Conservation (phyloP, 139 green algal genomes). For the Nannochloris sp. region DNA sequence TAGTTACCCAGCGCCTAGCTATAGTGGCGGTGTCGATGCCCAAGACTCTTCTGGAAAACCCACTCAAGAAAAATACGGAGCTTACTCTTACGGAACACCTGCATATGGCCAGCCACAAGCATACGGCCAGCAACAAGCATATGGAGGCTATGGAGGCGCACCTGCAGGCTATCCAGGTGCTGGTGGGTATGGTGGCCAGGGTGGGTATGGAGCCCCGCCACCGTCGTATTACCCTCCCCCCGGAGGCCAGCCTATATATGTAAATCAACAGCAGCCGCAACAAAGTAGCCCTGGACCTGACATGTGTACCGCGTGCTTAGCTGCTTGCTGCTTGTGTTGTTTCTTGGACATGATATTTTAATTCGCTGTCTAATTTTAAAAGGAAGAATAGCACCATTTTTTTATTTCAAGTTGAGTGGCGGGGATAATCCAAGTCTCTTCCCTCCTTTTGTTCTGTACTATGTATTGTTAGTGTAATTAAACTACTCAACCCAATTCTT, state of each 20-base stretch:
- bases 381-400: too few species aligned
- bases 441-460: too few species aligned
- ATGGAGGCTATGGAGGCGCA: background rate
- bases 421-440: too few species aligned
- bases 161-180: conserved; percentile 7
- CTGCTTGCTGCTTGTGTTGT: conserved; percentile 19
- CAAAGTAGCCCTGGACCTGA: background rate
- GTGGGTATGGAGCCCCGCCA: conserved; percentile 4
- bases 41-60: too few species aligned
- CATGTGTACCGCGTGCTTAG: conserved; percentile 12
- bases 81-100: background rate
- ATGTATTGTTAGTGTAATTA: too few species aligned
- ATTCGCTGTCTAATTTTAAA: too few species aligned
- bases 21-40: background rate
- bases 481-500: too few species aligned
- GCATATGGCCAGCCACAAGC: background rate
- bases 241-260: conserved; percentile 5
- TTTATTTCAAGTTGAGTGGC: too few species aligned
- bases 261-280: background rate
- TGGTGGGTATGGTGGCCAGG: background rate
- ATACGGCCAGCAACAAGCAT: background rate
- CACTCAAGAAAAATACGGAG: background rate
- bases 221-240: conserved; percentile 18
- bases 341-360: conserved; percentile 15
- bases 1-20: background rate